These are phyloP conservation scores for Cytospora piceae DNA, from an alignment of 2,329 filamentous ascomycete species.

Conservation along the genomic window DNA sequence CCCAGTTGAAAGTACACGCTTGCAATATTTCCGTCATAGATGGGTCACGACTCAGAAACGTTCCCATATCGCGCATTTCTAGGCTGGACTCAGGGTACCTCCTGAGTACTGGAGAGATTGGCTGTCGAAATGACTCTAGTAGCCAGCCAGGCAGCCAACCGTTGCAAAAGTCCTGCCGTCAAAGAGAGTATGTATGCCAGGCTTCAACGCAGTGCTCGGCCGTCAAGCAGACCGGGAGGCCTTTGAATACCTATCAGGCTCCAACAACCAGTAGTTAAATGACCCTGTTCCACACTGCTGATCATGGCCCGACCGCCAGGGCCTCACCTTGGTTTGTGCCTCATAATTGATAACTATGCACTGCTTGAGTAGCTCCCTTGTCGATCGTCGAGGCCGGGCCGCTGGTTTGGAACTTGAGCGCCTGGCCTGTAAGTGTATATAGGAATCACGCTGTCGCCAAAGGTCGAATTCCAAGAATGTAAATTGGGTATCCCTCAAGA, in stretches of 20 bases:
- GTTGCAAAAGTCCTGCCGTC: background rate
- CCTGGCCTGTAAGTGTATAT: background rate
- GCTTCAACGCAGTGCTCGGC: too few species aligned
- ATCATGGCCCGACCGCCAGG: background rate
- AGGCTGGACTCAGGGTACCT: too few species aligned
- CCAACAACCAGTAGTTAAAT: background rate
- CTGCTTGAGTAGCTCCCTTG: background rate
- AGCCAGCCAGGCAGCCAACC: background rate
- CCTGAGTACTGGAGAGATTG: too few species aligned
- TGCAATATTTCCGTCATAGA: background rate
- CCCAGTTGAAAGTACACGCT: background rate
- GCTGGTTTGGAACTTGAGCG: background rate
- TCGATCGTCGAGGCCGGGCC: background rate
- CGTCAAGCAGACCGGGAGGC: background rate
- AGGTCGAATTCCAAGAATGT: background rate
- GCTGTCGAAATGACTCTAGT: too few species aligned
- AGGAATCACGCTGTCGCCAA: background rate
- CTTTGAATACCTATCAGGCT: background rate
- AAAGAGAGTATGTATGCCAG: background rate
- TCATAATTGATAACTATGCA: background rate
- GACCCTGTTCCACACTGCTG: too few species aligned
- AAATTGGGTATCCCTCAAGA: conserved; percentile 3
- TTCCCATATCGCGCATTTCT: background rate
- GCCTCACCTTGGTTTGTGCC: background rate
- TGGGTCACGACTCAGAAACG: background rate